Base-by-base conservation (phyloP, 2,329 filamentous ascomycete genomes). In the Trichophyton benhamiae region DNA sequence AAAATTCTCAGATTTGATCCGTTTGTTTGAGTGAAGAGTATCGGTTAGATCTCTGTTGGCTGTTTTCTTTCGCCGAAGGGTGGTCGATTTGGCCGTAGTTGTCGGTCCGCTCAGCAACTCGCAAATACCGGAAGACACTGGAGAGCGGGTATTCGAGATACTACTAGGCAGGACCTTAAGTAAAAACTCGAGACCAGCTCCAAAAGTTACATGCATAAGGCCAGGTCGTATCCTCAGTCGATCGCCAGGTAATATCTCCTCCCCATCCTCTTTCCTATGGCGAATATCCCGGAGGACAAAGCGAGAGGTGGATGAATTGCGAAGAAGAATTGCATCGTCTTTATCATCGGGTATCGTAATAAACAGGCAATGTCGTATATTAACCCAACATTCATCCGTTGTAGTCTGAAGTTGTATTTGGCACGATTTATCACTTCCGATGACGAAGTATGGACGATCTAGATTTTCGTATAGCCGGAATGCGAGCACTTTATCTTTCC, bases 341-440 rank as follows among this genome's bases (percentile, higher is more conserved):
- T 58, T 36, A 44, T 44, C 41, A 17, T 58, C 55, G 11, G 55
- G 55, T 42, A 42, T 15, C 27, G 55, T 15, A n/a, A 58, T 42
- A n/a, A 58, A 38, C 17, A 44, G 4, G 25, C 55, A 41, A 30
- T 58, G 55, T 13, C 55, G 55, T 20, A 58, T 58, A 44, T 52
- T 36, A 33, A 59, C 41, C 58, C 58, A 59, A 33, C 58, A 59
- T 17, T 59, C 58, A 11, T 59, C 58, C 4, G 13, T 36, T 44
- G 41, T 48, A 33, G 41, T 59, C 27, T 49, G 36, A 8, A 59
- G 30, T 13, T 49, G 44, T 36, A 59, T 30, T 27, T 58, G 17
- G 55, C 55, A 58, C 11, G 17, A 25, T 25, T 44, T 41, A 36
- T 44, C 41, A 25, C 55, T 58, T 9, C 55, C 55, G 9, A 58